These are phyloP conservation scores for Trichoderma orchidacearum DNA, from an alignment of 495 filamentous ascomycete genomes.

Conservation along the genomic window DNA sequence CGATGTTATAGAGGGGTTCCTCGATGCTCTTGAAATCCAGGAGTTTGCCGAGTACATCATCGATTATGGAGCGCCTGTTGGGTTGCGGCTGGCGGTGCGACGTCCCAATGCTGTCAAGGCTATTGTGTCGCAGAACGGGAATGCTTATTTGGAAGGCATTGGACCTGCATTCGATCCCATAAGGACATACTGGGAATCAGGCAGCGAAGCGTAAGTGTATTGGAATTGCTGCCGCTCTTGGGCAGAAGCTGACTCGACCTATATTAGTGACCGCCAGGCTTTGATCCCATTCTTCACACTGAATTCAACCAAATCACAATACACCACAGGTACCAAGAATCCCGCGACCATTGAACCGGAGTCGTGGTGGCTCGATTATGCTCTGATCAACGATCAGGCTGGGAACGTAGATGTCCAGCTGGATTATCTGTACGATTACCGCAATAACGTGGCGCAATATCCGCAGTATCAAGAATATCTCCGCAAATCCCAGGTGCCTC, in stretches of 20 bases:
- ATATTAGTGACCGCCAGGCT: constrained; percentile 17
- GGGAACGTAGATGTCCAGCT: constrained; percentile 44
- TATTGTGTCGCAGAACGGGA: constrained; percentile 50
- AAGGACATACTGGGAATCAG: constrained; percentile 31
- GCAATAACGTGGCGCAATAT: constrained; percentile 40
- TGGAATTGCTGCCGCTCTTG: background rate
- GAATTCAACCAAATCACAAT: constrained; percentile 40
- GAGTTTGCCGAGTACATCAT: constrained; percentile 48
- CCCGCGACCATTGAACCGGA: constrained; percentile 31
- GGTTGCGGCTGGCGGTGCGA: constrained; percentile 37
- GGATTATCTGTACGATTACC: constrained; percentile 44
- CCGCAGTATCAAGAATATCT: constrained; percentile 45
- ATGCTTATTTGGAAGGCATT: constrained; percentile 48
- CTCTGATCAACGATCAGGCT: constrained; percentile 29
- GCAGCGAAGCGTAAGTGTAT: constrained; percentile 8
- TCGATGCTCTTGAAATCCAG: constrained; percentile 27
- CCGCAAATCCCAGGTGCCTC: constrained; percentile 33
- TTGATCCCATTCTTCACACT: constrained; percentile 28
- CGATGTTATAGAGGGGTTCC: constrained; percentile 29
- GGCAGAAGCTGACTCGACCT: background rate
- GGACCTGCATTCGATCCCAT: constrained; percentile 22
- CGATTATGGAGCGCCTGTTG: constrained; percentile 51
- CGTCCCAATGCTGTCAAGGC: constrained; percentile 32
- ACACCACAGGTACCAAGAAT: constrained; percentile 29
- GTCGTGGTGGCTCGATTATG: constrained; percentile 35